These are phyloP conservation scores for Pisolithus orientalis DNA, from an alignment of 768 basidiomycete species.

Conservation along the genomic window DNA sequence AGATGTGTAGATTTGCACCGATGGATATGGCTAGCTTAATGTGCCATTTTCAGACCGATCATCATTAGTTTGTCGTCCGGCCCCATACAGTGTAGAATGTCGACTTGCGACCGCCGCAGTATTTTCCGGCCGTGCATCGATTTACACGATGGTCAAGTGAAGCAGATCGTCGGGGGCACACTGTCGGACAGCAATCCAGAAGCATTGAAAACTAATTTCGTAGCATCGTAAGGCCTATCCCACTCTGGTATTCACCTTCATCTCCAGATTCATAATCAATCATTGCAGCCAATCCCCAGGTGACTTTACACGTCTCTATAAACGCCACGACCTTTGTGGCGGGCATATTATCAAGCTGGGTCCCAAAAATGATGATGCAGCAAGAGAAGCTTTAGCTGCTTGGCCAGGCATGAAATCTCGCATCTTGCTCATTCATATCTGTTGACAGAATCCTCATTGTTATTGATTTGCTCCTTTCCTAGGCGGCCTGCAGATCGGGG, in stretches of 20 bases:
- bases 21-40: too few relatives aligned
- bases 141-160: conserved; percentile 91
- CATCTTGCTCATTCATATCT: conserved; percentile 3
- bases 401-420: conserved; percentile 63
- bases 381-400: conserved; percentile 68
- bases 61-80: too few relatives aligned
- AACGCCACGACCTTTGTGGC: conserved; percentile 58
- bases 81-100: too few relatives aligned
- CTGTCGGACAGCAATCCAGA: conserved; percentile 62
- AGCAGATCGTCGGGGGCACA: conserved; percentile 97
- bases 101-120: conserved; percentile 25
- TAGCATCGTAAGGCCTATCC: conserved; percentile 60
- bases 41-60: too few relatives aligned
- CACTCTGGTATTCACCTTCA: background rate
- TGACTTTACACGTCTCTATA: conserved; percentile 79
- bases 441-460: background rate
- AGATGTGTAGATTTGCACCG: too few relatives aligned
- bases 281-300: conserved; percentile 61
- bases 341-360: conserved; percentile 98
- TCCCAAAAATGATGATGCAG: conserved; percentile 83
- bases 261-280: conserved; percentile 6
- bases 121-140: conserved; percentile 94
- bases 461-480: conserved; percentile 2
- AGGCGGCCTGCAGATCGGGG: conserved; percentile 88
- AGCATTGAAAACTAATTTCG: conserved; percentile 79